These are phyloP conservation scores for Phoma herbarum DNA, from an alignment of 2,329 filamentous ascomycete genomes.

Conservation along the genomic window DNA sequence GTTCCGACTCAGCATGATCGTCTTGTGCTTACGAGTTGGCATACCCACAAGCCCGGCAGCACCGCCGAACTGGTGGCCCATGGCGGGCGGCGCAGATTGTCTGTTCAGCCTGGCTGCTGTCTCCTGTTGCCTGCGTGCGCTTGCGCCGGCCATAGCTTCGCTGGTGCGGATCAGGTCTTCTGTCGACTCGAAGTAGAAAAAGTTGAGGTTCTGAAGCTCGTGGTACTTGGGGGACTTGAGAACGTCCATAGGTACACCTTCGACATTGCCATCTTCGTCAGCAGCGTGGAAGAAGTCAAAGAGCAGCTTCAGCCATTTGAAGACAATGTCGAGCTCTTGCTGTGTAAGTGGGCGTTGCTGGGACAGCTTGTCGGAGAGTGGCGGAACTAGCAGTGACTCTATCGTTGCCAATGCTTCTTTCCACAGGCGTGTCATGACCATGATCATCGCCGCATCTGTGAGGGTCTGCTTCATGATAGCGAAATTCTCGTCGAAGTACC, in stretches of 20 bases:
- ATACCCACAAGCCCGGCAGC: slow-evolving; percentile 70
- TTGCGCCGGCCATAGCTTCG: slow-evolving; percentile 92
- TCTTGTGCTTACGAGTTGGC: slow-evolving; percentile 58
- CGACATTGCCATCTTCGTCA: slow-evolving; percentile 84
- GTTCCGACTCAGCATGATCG: slow-evolving; percentile 92
- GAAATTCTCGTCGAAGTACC: slow-evolving; percentile 98
- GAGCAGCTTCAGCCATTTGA: slow-evolving; percentile 89
- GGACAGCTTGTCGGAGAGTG: slow-evolving; percentile 92
- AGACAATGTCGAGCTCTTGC: slow-evolving; percentile 92
- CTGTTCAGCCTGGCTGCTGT: slow-evolving; percentile 65
- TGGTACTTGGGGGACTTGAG: slow-evolving; percentile 98
- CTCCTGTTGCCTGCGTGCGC: slow-evolving; percentile 78
- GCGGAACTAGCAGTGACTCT: slow-evolving; percentile 88
- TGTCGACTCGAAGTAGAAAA: slow-evolving; percentile 96
- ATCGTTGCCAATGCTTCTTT: slow-evolving; percentile 95
- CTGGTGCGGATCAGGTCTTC: slow-evolving; percentile 93
- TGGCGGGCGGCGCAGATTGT: slow-evolving; percentile 70
- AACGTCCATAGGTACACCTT: slow-evolving; percentile 89
- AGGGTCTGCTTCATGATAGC: slow-evolving; percentile 98
- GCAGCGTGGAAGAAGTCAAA: slow-evolving; percentile 95
- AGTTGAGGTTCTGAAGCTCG: slow-evolving; percentile 94
- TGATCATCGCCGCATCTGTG: slow-evolving; percentile 94
- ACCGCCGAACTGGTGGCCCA: slow-evolving; percentile 63
- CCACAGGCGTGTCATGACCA: slow-evolving; percentile 98
- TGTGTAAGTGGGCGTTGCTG: slow-evolving; percentile 82